Evolutionary conservation across 257 asterid genomes (phyloP).

Genomic region (Jaltomata sinuosa): DNA sequence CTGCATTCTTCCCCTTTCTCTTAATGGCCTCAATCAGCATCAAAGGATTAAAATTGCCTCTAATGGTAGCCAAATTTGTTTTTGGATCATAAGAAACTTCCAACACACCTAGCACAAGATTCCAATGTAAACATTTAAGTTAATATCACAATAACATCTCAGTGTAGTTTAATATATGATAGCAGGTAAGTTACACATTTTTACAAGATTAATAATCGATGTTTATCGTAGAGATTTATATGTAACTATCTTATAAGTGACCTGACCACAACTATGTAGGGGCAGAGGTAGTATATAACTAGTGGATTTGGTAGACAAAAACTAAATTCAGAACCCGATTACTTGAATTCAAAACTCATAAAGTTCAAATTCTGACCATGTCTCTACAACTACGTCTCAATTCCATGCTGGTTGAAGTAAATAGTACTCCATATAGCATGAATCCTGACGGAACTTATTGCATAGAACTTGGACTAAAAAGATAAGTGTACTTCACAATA

Average conservation of each 20-base stretch:
- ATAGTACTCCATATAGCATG: too few relatives aligned
- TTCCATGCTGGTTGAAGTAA: neutral
- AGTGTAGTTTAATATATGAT: neutral
- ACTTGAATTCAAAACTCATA: neutral
- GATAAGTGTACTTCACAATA: neutral
- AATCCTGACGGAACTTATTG: neutral
- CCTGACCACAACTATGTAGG: neutral
- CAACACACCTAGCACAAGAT: neutral
- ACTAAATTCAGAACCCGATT: too few relatives aligned
- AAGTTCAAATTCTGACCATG: too few relatives aligned
- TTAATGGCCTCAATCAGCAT: neutral
- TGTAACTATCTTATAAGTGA: neutral
- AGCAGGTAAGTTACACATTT: neutral
- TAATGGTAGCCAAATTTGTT: neutral
- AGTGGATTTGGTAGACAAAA: neutral
- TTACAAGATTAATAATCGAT: neutral
- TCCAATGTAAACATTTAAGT: neutral
- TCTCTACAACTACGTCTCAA: neutral
- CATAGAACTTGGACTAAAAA: neutral
- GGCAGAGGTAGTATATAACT: too few relatives aligned
- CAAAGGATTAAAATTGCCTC: slow-evolving; percentile 3
- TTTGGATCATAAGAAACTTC: slow-evolving; percentile 1
- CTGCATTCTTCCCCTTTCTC: slow-evolving; percentile 1
- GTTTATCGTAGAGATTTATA: neutral
- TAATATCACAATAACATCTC: neutral